phyloP scores from a whole-genome alignment of 441 rosid genomes.

The Biscutella auriculata region DNA sequence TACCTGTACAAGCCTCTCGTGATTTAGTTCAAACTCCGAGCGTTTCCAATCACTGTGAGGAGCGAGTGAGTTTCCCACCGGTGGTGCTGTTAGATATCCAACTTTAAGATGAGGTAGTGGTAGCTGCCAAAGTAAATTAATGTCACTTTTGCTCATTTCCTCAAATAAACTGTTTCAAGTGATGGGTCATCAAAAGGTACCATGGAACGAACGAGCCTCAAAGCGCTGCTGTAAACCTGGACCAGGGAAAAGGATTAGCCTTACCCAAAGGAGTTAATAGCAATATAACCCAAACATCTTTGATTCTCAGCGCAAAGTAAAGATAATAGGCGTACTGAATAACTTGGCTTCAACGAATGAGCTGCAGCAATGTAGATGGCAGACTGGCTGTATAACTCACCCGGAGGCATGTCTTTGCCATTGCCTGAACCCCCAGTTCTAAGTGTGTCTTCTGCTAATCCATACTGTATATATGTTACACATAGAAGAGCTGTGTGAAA shows the following conservation, averaged over 20 bases:
- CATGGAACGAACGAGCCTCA: conserved; percentile 91
- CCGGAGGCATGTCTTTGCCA: conserved; percentile 63
- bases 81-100: conserved; percentile 79
- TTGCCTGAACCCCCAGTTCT: conserved; percentile 64
- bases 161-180: not conserved
- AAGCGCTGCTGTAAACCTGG: conserved; percentile 96
- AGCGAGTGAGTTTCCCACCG: conserved; percentile 57
- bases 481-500: not conserved
- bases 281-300: not conserved
- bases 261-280: not conserved
- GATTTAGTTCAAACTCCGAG: conserved; percentile 64
- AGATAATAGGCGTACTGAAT: conserved; percentile 46
- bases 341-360: conserved; percentile 92
- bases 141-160: not conserved
- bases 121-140: conserved; percentile 38
- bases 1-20: conserved; percentile 89
- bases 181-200: conserved; percentile 30
- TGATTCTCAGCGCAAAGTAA: not conserved
- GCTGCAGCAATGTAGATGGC: conserved; percentile 97
- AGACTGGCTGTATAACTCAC: conserved; percentile 91
- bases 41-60: conserved; percentile 88
- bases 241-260: conserved; percentile 10
- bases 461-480: conserved; percentile 50
- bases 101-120: conserved; percentile 84
- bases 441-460: conserved; percentile 92